phyloP scores from a whole-genome alignment of 192 early-diverging fungal species.

The Diversispora eburnea region DNA sequence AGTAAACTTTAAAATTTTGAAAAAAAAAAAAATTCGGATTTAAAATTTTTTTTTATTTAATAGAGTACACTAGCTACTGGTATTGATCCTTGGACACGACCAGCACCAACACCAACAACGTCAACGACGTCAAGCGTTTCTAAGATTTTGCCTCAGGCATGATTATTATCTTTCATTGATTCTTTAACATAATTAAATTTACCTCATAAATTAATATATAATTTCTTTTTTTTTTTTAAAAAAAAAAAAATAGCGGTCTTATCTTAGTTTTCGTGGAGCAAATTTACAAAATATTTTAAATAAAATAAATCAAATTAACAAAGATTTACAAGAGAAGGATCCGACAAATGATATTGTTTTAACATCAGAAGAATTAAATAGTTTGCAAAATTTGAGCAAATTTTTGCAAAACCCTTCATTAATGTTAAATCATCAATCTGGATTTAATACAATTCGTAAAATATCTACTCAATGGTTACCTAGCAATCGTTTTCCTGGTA shows the following conservation, averaged over 20 bases:
- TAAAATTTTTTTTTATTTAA: not conserved
- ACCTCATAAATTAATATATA: not conserved
- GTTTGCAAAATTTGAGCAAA: conserved; percentile 37
- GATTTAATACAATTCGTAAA: conserved; percentile 46
- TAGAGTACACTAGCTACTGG: conserved; percentile 25
- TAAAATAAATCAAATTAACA: conserved; percentile 74
- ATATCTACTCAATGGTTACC: conserved; percentile 68
- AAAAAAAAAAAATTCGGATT: conserved; percentile 30
- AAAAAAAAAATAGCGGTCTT: conserved; percentile 35
- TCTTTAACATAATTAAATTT: not conserved
- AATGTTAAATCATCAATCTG: conserved; percentile 20
- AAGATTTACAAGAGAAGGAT: conserved; percentile 36
- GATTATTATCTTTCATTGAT: not conserved
- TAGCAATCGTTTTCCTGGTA: conserved; percentile 66
- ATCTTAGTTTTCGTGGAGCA: conserved; percentile 65
- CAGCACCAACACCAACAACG: conserved; percentile 35
- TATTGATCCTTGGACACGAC: conserved; percentile 27
- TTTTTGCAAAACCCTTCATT: conserved; percentile 38
- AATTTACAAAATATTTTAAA: conserved; percentile 67
- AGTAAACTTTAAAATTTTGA: conserved; percentile 17
- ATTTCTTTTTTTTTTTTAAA: not conserved
- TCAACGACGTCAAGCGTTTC: conserved; percentile 11
- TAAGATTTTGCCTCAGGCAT: conserved; percentile 32
- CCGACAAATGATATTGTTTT: conserved; percentile 8
- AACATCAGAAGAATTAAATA: conserved; percentile 25